These are phyloP conservation scores for Auricularia sp. DNA, from an alignment of 768 basidiomycete species.

Conservation along the genomic window DNA sequence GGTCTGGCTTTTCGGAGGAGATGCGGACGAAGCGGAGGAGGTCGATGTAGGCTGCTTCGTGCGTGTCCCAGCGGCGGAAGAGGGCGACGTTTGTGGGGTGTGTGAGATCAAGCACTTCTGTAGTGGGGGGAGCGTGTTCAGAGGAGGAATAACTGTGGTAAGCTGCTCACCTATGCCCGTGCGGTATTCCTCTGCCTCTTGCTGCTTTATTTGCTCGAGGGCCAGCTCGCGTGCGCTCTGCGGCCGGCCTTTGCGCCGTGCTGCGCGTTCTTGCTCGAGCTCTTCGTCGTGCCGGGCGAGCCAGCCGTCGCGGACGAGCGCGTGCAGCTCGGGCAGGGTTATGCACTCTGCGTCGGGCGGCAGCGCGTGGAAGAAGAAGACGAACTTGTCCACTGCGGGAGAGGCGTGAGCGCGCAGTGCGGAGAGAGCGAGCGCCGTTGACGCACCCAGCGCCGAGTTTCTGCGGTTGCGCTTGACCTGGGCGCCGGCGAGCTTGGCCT, in stretches of 20 bases:
- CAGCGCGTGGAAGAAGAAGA: conserved; percentile 66
- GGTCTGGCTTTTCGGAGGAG: conserved; percentile 3
- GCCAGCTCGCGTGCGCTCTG: conserved; percentile 58
- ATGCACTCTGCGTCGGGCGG: conserved; percentile 48
- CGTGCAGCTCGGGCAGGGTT: conserved; percentile 55
- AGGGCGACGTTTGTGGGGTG: conserved; percentile 57
- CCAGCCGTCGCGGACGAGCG: conserved; percentile 57
- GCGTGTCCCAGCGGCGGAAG: conserved; percentile 72
- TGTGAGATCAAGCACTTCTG: conserved; percentile 75
- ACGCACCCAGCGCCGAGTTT: conserved; percentile 42
- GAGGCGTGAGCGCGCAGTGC: not conserved
- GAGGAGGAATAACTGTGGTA: conserved; percentile 2
- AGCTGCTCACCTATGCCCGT: conserved; percentile 62
- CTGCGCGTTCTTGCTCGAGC: conserved; percentile 46
- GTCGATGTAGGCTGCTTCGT: conserved; percentile 58
- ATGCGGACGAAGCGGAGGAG: conserved; percentile 70
- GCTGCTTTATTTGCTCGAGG: conserved; percentile 58
- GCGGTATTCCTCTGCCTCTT: conserved; percentile 63
- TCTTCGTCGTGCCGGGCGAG: conserved; percentile 59
- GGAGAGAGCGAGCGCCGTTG: not conserved
- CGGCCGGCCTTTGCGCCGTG: conserved; percentile 63
- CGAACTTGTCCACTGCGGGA: conserved; percentile 51
- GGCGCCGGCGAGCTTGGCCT: conserved; percentile 51
- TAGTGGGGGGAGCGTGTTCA: conserved; percentile 2
- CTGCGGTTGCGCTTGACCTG: conserved; percentile 48